Conservation (phyloP, 352 stramenopile species). For the Phytophthora sp. region DNA sequence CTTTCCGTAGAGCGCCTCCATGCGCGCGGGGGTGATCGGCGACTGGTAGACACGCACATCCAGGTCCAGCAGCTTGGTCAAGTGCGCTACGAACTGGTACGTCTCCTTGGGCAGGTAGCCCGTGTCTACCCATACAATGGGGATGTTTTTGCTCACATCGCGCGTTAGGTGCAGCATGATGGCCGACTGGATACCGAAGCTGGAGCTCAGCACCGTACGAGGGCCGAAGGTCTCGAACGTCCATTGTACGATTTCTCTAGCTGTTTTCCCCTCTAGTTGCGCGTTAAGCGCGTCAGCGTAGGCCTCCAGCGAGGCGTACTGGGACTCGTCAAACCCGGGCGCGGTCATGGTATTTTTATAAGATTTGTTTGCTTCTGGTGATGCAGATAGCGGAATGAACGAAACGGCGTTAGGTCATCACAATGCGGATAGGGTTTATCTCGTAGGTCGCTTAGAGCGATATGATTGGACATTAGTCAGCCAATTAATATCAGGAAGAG, state of each 20-base stretch:
- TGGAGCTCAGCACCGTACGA: constrained; percentile 77
- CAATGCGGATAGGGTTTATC: neutral
- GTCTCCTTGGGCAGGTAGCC: constrained; percentile 85
- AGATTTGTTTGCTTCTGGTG: constrained; percentile 5
- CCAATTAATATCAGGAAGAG: constrained; percentile 18
- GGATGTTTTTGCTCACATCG: constrained; percentile 52
- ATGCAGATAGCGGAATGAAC: constrained; percentile 29
- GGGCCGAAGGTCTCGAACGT: constrained; percentile 71
- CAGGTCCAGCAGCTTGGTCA: constrained; percentile 69
- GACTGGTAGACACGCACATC: constrained; percentile 84
- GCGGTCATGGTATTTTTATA: constrained; percentile 23
- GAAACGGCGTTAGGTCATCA: constrained; percentile 12
- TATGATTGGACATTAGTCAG: constrained; percentile 13
- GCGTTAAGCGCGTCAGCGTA: constrained; percentile 73
- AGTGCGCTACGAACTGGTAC: constrained; percentile 78
- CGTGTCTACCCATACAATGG: constrained; percentile 87
- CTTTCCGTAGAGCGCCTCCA: constrained; percentile 89
- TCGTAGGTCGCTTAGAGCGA: neutral
- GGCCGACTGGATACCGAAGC: constrained; percentile 87
- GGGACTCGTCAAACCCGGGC: constrained; percentile 45
- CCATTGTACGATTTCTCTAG: constrained; percentile 76
- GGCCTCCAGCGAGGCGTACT: constrained; percentile 63
- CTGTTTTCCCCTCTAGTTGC: constrained; percentile 56
- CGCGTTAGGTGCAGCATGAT: constrained; percentile 85
- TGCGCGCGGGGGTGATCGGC: constrained; percentile 71